Evolutionary conservation across 202 grass and related monocot genomes (phyloP), one percentile per base, ranked within the genome.

Genomic region (Tripidium arundinaceum): DNA sequence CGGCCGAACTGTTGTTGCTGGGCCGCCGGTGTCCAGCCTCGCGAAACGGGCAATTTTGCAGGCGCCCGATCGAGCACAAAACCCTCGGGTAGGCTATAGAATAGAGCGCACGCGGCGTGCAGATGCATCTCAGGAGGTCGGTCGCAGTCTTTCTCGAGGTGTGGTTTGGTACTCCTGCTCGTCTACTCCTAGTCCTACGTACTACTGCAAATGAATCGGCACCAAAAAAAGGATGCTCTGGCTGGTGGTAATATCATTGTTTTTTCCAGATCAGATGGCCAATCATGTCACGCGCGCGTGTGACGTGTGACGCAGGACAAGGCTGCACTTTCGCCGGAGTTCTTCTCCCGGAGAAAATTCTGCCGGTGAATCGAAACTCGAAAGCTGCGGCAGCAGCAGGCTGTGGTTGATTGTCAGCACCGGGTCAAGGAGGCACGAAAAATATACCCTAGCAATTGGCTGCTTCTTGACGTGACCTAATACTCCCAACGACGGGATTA

Each of bases 261-360:
- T 78, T 41, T 54, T 70, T 2, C 50, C 11, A 27, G 22, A 27
- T 59, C 19, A 67, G 47, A 39, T 71, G 70, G 29, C 11, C 68
- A 82, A 83, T 90, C 84, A 76, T 62, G 76, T 84, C 88, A 27
- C 6, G 4, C 4, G 75, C 69, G 11, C 18, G 47, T 15, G 57
- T 72, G 88, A 90, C 81, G 62, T 72, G 84, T 67, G 62, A 67
- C 58, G 39, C 38, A 14, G 65, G 88, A 84, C 57, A 90, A 84
- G 54, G 63, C 10, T 49, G 64, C 76, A 19, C 84, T 87, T 90
- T 90, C 65, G 68, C 74, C 54, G 21, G 50, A 34, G 7, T 82
- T 68, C 49, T 82, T 45, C 63, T 3, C 16, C 8, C 4, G 27
- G 49, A 18, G 45, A 88, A 77, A 76, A 65, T 71, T 62, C 66